A percentile compares a stretch with the other conserved stretches of the same genome.
These are phyloP conservation scores for Castanopsis chinensis DNA, from an alignment of 306 rosid genomes.

Conservation along the genomic window DNA sequence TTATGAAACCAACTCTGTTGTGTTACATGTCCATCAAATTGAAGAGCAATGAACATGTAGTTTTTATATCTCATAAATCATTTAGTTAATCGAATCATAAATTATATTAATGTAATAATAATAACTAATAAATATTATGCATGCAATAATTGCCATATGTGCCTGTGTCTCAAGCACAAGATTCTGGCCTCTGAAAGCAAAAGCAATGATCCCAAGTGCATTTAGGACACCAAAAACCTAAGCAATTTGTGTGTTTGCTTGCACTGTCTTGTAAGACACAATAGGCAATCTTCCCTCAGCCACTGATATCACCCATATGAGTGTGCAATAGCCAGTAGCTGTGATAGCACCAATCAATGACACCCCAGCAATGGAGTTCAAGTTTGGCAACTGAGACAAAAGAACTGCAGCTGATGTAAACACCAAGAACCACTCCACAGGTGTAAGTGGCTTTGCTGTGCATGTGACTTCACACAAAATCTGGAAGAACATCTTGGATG, in stretches of 20 bases:
- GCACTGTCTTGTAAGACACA: conserved; percentile 36
- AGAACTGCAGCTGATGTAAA: conserved; percentile 43
- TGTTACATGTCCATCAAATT: too few species aligned
- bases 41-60: too few species aligned
- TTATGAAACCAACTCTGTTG: too few species aligned
- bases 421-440: conserved; percentile 46
- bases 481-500: conserved; percentile 25
- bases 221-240: conserved; percentile 35
- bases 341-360: conserved; percentile 50
- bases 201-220: conserved; percentile 53
- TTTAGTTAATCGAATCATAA: too few species aligned
- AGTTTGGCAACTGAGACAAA: conserved; percentile 48
- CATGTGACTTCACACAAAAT: conserved; percentile 28
- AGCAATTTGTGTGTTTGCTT: neutral
- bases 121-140: too few species aligned
- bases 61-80: too few species aligned
- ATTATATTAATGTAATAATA: too few species aligned
- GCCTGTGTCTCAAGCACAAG: conserved; percentile 61
- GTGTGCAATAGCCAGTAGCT: conserved; percentile 39
- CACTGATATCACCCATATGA: conserved; percentile 44
- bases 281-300: conserved; percentile 34
- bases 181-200: conserved; percentile 63
- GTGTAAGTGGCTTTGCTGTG: conserved; percentile 25
- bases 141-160: neutral
- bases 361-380: conserved; percentile 54